These are phyloP conservation scores for Epichloe coenophiala DNA, from an alignment of 2,329 filamentous ascomycete genomes.

Conservation along the genomic window DNA sequence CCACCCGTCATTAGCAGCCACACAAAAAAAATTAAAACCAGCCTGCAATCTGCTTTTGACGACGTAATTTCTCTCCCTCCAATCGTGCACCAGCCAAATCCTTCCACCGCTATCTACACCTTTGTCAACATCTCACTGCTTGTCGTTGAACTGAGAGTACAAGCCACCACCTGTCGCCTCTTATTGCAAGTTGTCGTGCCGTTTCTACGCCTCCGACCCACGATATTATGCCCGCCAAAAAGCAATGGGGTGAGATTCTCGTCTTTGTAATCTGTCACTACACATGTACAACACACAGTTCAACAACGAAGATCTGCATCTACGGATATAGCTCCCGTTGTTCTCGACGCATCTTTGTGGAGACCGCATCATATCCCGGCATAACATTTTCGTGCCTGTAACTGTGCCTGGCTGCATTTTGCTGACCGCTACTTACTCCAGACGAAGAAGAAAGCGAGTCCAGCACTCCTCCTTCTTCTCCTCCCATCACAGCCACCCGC, in stretches of 20 bases:
- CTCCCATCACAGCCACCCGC: constrained; percentile 25
- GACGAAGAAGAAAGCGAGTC: constrained; percentile 28
- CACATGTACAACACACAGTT: neutral
- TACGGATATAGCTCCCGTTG: neutral
- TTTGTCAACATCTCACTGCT: neutral
- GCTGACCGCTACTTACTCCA: constrained; percentile 13
- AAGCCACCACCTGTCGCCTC: neutral
- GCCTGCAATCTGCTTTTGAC: neutral
- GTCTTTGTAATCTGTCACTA: constrained; percentile 5
- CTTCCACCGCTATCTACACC: neutral
- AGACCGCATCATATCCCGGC: constrained; percentile 2
- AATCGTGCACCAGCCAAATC: neutral
- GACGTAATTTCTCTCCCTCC: neutral
- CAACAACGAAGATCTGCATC: constrained; percentile 1
- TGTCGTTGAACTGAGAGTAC: too few relatives aligned
- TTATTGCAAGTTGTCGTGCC: neutral
- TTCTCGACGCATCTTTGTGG: constrained; percentile 1
- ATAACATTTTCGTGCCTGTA: neutral
- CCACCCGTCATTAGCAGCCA: neutral
- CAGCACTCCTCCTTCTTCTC: constrained; percentile 22
- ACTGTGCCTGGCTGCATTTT: constrained; percentile 4
- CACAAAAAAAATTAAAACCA: neutral
- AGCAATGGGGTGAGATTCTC: constrained; percentile 27
- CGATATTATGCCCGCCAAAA: constrained; percentile 29
- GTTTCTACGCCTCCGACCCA: neutral